Conservation (phyloP, 2,329 filamentous ascomycete species). For the Tolypocladium pustulatum region DNA sequence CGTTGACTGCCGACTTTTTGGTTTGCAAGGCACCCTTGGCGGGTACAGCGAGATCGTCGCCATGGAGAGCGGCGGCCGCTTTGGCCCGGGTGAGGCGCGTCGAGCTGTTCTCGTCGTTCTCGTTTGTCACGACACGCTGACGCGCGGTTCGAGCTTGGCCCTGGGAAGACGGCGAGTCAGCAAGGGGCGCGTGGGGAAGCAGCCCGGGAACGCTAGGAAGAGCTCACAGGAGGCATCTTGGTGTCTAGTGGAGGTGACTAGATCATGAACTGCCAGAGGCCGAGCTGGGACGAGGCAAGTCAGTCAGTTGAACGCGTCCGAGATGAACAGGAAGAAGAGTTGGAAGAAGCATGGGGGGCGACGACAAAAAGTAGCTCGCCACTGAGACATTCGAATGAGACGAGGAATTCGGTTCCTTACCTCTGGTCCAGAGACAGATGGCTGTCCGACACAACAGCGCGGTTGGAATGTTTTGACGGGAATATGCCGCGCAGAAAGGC, state of each 20-base stretch:
- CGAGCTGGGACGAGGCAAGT: constrained; percentile 6
- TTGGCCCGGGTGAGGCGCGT: constrained; percentile 91
- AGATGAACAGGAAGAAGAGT: constrained; percentile 1
- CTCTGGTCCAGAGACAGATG: constrained; percentile 22
- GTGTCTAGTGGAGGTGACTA: constrained; percentile 10
- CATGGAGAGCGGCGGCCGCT: constrained; percentile 65
- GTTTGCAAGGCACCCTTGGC: constrained; percentile 56
- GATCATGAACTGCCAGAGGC: constrained; percentile 8
- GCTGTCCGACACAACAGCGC: constrained; percentile 20
- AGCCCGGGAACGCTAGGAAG: constrained; percentile 34
- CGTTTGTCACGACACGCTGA: constrained; percentile 70
- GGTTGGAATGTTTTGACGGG: constrained; percentile 25
- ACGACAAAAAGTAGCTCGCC: constrained; percentile 7
- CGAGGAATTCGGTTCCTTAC: constrained; percentile 20
- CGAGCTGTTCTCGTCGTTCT: constrained; percentile 88
- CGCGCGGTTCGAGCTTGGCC: constrained; percentile 62
- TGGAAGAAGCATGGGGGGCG: constrained; percentile 1
- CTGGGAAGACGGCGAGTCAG: constrained; percentile 23
- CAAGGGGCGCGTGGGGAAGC: constrained; percentile 16
- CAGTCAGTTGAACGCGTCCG: constrained; percentile 10
- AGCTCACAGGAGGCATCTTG: not conserved
- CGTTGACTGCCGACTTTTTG: constrained; percentile 52
- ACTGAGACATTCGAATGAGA: constrained; percentile 19
- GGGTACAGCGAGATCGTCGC: constrained; percentile 48
- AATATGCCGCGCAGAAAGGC: constrained; percentile 14